Percentiles rank a stretch among this genome's conserved stretches.
Evolutionary conservation across 2,329 filamentous ascomycete genomes (phyloP).

Genomic region (Monilinia laxa): DNA sequence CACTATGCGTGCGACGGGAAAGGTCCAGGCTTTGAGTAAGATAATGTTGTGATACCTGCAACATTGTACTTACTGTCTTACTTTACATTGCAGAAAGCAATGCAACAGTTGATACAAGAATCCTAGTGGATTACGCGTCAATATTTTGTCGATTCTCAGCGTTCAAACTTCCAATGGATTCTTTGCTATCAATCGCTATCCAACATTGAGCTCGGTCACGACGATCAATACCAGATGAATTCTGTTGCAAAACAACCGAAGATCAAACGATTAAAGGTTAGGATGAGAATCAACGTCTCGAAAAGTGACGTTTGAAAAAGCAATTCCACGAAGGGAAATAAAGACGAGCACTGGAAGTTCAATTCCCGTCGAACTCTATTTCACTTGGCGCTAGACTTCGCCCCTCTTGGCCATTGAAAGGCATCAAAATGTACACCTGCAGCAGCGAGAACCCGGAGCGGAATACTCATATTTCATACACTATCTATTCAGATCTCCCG

Average conservation of each 20-base stretch:
- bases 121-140: conserved; percentile 13
- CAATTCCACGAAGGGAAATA: conserved; percentile 9
- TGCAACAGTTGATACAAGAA: not conserved
- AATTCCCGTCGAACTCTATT: conserved; percentile 15
- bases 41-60: conserved; percentile 16
- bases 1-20: not conserved
- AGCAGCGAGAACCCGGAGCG: not conserved
- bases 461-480: not conserved
- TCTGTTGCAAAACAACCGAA: not conserved
- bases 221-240: conserved; percentile 10
- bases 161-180: not conserved
- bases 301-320: conserved; percentile 16
- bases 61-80: conserved; percentile 5
- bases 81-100: conserved; percentile 17
- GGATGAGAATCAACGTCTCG: not conserved
- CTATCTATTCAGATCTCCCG: not conserved
- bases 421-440: not conserved
- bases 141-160: not conserved
- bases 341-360: not conserved
- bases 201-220: not conserved
- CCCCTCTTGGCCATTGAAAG: conserved; percentile 22
- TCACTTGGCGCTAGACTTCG: conserved; percentile 20
- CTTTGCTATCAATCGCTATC: conserved; percentile 1
- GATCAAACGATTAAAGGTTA: not conserved
- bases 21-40: conserved; percentile 6